Conservation (phyloP, 441 rosid genomes). For the Aleurites moluccanus region DNA sequence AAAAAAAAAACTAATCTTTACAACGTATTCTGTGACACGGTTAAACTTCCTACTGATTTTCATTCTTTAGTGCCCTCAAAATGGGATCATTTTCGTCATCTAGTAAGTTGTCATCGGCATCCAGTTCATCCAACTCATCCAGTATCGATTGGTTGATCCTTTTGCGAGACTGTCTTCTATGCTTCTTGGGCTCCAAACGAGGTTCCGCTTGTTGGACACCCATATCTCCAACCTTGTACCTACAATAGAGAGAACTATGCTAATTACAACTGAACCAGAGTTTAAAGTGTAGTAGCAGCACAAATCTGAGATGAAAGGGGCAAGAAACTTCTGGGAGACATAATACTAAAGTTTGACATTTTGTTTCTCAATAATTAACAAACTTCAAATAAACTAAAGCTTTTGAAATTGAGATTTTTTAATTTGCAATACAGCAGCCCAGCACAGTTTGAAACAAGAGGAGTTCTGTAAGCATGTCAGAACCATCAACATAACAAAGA, state of each 20-base stretch:
- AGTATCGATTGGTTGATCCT: constrained; percentile 62
- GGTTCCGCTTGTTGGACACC: constrained; percentile 83
- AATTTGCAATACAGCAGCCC: not conserved
- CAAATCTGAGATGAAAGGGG: not conserved
- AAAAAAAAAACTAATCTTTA: constrained; percentile 14
- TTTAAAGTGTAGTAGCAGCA: not conserved
- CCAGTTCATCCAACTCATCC: constrained; percentile 53
- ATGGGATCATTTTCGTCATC: constrained; percentile 57
- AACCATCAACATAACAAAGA: not conserved
- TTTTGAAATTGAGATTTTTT: not conserved
- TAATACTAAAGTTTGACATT: not conserved
- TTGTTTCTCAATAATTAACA: not conserved
- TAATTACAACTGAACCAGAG: not conserved
- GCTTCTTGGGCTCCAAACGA: constrained; percentile 68
- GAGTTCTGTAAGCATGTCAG: not conserved
- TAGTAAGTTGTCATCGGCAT: constrained; percentile 42
- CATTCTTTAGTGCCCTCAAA: constrained; percentile 46
- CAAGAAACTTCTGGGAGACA: not conserved
- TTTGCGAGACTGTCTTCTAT: constrained; percentile 73
- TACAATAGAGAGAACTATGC: constrained; percentile 22
- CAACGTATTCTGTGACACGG: not conserved
- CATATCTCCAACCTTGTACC: constrained; percentile 74
- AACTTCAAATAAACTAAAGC: not conserved
- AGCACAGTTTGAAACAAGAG: not conserved
- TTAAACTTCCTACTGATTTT: constrained; percentile 26